Percentiles rank a stretch among this genome's conserved stretches.
Conservation (phyloP, 306 rosid genomes). For the Medicago ruthenica region DNA sequence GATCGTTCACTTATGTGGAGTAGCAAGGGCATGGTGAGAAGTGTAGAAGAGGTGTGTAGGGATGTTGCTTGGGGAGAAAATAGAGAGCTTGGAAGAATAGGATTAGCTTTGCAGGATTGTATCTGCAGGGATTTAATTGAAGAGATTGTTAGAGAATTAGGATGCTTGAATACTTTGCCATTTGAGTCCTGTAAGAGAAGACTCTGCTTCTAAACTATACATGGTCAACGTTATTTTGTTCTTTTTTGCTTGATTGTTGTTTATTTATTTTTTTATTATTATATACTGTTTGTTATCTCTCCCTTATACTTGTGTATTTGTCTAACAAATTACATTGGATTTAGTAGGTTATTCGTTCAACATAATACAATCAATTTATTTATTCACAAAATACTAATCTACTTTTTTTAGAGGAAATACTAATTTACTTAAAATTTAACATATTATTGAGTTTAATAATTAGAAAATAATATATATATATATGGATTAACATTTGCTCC, state of each 20-base stretch:
- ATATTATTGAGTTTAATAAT: too few species aligned
- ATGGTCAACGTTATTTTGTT: not conserved
- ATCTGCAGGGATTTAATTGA: constrained; percentile 79
- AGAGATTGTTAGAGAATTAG: constrained; percentile 67
- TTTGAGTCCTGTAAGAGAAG: constrained; percentile 75
- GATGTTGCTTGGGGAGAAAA: constrained; percentile 82
- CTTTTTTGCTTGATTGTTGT: not conserved
- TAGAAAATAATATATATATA: too few species aligned
- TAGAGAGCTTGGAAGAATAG: constrained; percentile 78
- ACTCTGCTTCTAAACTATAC: constrained; percentile 61
- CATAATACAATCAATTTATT: not conserved
- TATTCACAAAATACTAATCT: not conserved
- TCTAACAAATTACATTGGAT: constrained; percentile 15
- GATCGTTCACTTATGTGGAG: constrained; percentile 48
- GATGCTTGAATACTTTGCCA: constrained; percentile 58
- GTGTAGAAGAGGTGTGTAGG: constrained; percentile 68
- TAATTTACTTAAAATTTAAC: too few species aligned
- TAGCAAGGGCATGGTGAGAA: constrained; percentile 59
- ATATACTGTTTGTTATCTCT: not conserved
- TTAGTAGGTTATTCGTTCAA: constrained; percentile 4
- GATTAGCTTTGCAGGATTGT: constrained; percentile 76
- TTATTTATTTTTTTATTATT: not conserved
- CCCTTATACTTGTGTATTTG: constrained; percentile 5
- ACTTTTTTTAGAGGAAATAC: not conserved
- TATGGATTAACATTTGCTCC: too few species aligned